phyloP scores from a whole-genome alignment of 306 rosid genomes.

The Pyrus communis region DNA sequence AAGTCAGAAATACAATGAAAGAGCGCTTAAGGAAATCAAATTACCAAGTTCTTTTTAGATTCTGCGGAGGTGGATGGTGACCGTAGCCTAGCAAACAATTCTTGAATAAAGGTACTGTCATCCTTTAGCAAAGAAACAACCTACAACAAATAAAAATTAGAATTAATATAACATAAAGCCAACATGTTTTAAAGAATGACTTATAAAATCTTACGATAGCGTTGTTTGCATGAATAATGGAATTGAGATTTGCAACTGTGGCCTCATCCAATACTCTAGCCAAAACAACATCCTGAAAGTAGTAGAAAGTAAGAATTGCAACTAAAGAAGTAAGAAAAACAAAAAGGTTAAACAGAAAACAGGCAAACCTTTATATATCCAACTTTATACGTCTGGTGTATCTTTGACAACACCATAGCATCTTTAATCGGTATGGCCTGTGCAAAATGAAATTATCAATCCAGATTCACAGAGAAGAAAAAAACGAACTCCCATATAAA shows the following conservation, averaged over 20 bases:
- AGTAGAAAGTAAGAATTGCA: slow-evolving; percentile 21
- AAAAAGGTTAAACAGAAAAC: slow-evolving; percentile 1
- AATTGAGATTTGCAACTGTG: slow-evolving; percentile 69
- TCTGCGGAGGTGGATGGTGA: slow-evolving; percentile 59
- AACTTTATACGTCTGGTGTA: slow-evolving; percentile 94
- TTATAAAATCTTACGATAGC: slow-evolving; percentile 54
- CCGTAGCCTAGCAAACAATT: slow-evolving; percentile 76
- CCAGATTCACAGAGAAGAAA: not conserved
- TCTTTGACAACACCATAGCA: slow-evolving; percentile 68
- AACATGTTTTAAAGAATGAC: not conserved
- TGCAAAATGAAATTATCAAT: slow-evolving; percentile 14
- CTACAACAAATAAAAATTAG: slow-evolving; percentile 37
- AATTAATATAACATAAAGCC: not conserved
- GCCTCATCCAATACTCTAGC: slow-evolving; percentile 83
- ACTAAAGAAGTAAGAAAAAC: slow-evolving; percentile 5
- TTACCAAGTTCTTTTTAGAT: slow-evolving; percentile 85
- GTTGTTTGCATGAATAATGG: slow-evolving; percentile 82
- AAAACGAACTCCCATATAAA: not conserved
- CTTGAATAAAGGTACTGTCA: slow-evolving; percentile 83
- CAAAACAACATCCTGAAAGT: slow-evolving; percentile 80
- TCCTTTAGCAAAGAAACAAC: slow-evolving; percentile 86
- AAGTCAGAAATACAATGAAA: not conserved
- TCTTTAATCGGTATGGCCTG: slow-evolving; percentile 94
- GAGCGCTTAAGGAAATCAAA: slow-evolving; percentile 1
- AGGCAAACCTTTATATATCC: slow-evolving; percentile 81